phyloP scores from a whole-genome alignment of 2,329 filamentous ascomycete species.

The Dissoconium aciculare region DNA sequence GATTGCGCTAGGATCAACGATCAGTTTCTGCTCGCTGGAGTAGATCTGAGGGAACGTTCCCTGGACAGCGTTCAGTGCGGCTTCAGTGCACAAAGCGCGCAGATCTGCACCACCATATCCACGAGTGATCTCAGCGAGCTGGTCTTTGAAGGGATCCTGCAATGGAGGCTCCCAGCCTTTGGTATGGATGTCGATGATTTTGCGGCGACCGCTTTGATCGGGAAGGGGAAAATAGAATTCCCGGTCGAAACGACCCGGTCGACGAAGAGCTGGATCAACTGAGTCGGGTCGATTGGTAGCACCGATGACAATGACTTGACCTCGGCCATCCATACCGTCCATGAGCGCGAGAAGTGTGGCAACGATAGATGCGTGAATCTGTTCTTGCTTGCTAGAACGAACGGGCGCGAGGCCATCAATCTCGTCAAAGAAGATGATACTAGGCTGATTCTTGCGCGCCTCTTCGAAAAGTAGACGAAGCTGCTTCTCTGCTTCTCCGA shows the following conservation, averaged over 20 bases:
- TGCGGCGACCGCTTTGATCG: constrained; percentile 59
- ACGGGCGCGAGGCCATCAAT: constrained; percentile 95
- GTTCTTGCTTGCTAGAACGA: constrained; percentile 92
- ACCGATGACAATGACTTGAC: constrained; percentile 95
- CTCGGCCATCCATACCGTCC: constrained; percentile 97
- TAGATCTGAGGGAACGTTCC: constrained; percentile 95
- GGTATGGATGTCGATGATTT: constrained; percentile 91
- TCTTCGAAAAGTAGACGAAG: constrained; percentile 88
- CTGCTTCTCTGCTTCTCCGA: constrained; percentile 93
- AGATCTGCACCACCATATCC: constrained; percentile 94
- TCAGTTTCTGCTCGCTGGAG: constrained; percentile 70
- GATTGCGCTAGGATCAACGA: constrained; percentile 75
- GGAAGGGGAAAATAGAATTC: constrained; percentile 97
- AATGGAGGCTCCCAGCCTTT: constrained; percentile 75
- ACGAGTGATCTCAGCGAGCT: constrained; percentile 77
- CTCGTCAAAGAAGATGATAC: constrained; percentile 99
- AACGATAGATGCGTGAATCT: constrained; percentile 95
- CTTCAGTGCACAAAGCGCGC: constrained; percentile 86
- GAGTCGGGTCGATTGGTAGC: constrained; percentile 97
- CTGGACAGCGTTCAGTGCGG: constrained; percentile 88
- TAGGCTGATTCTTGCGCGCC: constrained; percentile 85
- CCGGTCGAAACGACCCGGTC: constrained; percentile 86
- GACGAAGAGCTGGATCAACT: constrained; percentile 85
- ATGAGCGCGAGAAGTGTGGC: constrained; percentile 86
- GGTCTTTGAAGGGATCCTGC: constrained; percentile 60